Percentiles rank a stretch among this genome's conserved stretches.
These are phyloP conservation scores for Geotrichum restrictum DNA, from an alignment of 1,139 yeast species.

Conservation along the genomic window DNA sequence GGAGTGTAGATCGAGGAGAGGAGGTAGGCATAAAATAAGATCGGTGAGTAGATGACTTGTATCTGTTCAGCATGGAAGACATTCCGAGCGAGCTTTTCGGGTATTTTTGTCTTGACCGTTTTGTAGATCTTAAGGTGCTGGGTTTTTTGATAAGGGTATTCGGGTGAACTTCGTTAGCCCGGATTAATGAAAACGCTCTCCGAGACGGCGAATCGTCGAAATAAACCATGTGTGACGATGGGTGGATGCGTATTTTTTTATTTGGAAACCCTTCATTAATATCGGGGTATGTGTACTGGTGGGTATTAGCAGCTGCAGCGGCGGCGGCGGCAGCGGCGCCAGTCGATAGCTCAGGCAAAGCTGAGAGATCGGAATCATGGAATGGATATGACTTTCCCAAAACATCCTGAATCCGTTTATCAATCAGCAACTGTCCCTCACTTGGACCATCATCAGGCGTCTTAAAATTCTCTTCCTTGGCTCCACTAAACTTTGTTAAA, in stretches of 20 bases:
- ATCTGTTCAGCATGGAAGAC: too few species aligned
- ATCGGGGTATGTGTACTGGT: neutral
- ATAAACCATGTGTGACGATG: neutral
- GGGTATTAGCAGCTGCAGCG: neutral
- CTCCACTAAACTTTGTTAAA: neutral
- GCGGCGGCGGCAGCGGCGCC: neutral
- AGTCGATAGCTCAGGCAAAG: neutral
- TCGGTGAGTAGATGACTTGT: too few species aligned
- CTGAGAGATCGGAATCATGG: neutral
- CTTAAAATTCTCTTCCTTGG: neutral
- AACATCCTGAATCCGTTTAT: too few species aligned
- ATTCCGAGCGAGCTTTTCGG: too few species aligned
- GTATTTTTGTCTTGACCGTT: too few species aligned
- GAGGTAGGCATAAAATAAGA: too few species aligned
- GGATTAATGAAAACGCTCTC: slow-evolving; percentile 5
- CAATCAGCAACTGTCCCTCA: too few species aligned
- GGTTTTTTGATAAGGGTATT: neutral
- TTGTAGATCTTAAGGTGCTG: too few species aligned
- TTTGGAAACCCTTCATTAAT: neutral
- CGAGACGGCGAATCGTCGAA: neutral
- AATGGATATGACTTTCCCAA: neutral
- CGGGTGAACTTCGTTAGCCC: neutral
- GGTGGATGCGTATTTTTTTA: neutral
- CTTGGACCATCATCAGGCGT: neutral
- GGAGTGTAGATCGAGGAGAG: too few species aligned